phyloP scores from a whole-genome alignment of 306 rosid genomes.

The Cicer chorassanicum region DNA sequence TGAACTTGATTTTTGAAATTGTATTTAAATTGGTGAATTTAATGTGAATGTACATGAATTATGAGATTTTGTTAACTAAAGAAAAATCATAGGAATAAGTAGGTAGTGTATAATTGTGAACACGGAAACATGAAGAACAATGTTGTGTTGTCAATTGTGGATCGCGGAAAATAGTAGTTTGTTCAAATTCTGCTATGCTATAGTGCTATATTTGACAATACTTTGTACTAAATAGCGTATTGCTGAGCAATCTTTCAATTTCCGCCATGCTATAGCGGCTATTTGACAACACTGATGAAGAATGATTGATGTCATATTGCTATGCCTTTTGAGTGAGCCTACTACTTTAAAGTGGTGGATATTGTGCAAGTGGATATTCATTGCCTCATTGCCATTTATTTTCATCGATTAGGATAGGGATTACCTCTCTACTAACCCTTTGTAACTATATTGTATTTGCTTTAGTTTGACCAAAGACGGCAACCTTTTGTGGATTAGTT shows the following conservation, averaged over 20 bases:
- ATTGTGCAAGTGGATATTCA: constrained; percentile 29
- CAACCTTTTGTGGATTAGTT: not conserved
- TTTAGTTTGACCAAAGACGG: constrained; percentile 18
- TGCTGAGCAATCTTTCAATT: no score
- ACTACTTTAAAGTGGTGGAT: constrained; percentile 19
- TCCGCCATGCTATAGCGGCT: no score
- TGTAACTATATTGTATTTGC: not conserved
- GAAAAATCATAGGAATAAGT: not conserved
- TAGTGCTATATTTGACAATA: no score
- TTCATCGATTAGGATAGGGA: not conserved
- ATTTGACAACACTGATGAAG: not conserved
- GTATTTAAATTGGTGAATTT: no score
- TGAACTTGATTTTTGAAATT: no score
- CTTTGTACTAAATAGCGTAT: no score
- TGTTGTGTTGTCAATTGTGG: no score
- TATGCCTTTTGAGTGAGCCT: not conserved
- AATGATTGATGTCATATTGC: constrained; percentile 5
- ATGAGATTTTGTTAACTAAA: no score
- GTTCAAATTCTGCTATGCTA: no score
- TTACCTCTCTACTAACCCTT: constrained; percentile 5
- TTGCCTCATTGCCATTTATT: constrained; percentile 14
- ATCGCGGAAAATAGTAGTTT: no score
- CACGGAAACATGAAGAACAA: not conserved
- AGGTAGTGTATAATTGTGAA: not conserved
- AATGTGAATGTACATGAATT: no score